phyloP scores from a whole-genome alignment of 2,329 filamentous ascomycete species.

The Pezicula carpinea region DNA sequence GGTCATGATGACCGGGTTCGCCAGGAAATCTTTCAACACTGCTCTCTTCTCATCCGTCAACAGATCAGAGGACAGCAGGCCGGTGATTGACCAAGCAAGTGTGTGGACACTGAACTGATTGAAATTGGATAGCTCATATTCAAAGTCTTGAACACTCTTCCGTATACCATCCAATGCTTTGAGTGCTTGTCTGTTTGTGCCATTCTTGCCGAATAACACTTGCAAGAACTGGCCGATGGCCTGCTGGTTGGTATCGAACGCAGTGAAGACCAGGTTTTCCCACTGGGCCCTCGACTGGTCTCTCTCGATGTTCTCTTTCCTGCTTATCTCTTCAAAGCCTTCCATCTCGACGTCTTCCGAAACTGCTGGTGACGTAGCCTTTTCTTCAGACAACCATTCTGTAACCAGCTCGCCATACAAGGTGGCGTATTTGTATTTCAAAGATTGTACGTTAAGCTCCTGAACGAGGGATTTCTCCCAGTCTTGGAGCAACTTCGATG shows the following conservation, averaged over 20 bases:
- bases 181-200: constrained; percentile 30
- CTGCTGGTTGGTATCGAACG: constrained; percentile 38
- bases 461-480: constrained; percentile 43
- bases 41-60: constrained; percentile 46
- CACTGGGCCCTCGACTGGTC: constrained; percentile 44
- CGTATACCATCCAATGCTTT: constrained; percentile 39
- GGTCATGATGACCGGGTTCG: constrained; percentile 42
- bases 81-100: constrained; percentile 41
- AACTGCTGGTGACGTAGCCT: constrained; percentile 2
- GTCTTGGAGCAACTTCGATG: constrained; percentile 36
- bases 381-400: constrained; percentile 43
- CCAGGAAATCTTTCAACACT: constrained; percentile 45
- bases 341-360: constrained; percentile 10
- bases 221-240: constrained; percentile 46
- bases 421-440: constrained; percentile 50
- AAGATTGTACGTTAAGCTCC: constrained; percentile 43
- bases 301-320: constrained; percentile 40
- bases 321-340: constrained; percentile 42
- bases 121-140: constrained; percentile 14
- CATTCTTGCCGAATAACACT: constrained; percentile 38
- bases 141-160: constrained; percentile 34
- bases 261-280: constrained; percentile 51
- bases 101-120: constrained; percentile 35
- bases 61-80: constrained; percentile 44
- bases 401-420: constrained; percentile 51